These are phyloP conservation scores for Arbutus unedo DNA, from an alignment of 148 eudicot genomes.

Conservation along the genomic window DNA sequence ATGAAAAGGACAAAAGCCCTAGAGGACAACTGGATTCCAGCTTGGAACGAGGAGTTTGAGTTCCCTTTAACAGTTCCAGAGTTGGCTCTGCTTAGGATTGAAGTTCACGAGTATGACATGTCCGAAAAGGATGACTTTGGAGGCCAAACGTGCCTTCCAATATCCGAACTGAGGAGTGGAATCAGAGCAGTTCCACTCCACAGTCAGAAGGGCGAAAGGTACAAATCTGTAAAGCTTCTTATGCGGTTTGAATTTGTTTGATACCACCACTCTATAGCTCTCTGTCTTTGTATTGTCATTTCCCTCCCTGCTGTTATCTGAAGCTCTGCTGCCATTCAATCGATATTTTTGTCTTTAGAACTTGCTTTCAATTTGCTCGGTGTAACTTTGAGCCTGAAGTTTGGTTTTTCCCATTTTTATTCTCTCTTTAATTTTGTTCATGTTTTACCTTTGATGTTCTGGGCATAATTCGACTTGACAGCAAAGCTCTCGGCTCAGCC, in stretches of 20 bases:
- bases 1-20: slow-evolving; percentile 38
- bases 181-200: slow-evolving; percentile 55
- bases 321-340: not conserved
- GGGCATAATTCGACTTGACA: not conserved
- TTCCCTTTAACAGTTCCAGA: slow-evolving; percentile 56
- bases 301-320: not conserved
- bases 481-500: no score
- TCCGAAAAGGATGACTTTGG: slow-evolving; percentile 45
- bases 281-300: not conserved
- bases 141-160: slow-evolving; percentile 63
- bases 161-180: slow-evolving; percentile 49
- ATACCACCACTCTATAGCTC: not conserved
- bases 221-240: slow-evolving; percentile 49
- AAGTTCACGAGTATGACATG: slow-evolving; percentile 44
- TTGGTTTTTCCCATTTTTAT: not conserved
- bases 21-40: slow-evolving; percentile 60
- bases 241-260: slow-evolving; percentile 35
- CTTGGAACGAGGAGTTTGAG: slow-evolving; percentile 56
- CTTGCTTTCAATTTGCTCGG: not conserved
- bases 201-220: slow-evolving; percentile 36
- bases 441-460: not conserved
- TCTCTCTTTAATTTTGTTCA: not conserved
- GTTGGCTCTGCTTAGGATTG: slow-evolving; percentile 50
- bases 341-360: not conserved
- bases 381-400: not conserved